These are phyloP conservation scores for Euphorbia peplus DNA, from an alignment of 345 rosid genomes.

Conservation along the genomic window DNA sequence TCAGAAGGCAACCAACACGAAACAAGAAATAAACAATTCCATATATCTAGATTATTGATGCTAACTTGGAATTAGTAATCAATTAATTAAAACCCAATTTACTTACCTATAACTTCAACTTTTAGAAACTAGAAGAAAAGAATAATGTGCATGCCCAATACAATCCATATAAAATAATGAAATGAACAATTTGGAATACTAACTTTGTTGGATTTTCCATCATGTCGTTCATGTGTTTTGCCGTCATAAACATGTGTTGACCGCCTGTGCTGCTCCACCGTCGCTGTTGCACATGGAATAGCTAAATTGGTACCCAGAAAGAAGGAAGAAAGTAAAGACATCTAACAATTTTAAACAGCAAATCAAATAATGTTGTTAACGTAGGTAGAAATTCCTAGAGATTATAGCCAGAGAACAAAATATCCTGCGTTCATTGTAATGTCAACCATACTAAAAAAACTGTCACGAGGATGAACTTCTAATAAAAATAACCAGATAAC, in stretches of 20 bases:
- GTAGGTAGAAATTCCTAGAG: not conserved
- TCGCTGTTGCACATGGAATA: slow-evolving; percentile 26
- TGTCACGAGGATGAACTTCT: not conserved
- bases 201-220: slow-evolving; percentile 61
- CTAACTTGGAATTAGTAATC: slow-evolving; percentile 8
- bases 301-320: slow-evolving; percentile 10
- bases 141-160: slow-evolving; percentile 10
- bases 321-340: not conserved
- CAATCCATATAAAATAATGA: slow-evolving; percentile 1
- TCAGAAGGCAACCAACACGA: slow-evolving; percentile 3
- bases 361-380: not conserved
- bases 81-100: not conserved
- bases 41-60: not conserved
- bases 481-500: not conserved
- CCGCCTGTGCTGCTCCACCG: slow-evolving; percentile 53
- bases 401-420: not conserved
- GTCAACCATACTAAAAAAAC: not conserved
- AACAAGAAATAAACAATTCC: not conserved
- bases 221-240: slow-evolving; percentile 56
- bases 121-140: not conserved
- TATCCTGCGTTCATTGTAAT: not conserved
- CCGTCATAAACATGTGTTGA: slow-evolving; percentile 49
- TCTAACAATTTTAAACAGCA: not conserved
- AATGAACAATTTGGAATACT: slow-evolving; percentile 34
- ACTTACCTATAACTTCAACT: not conserved